Evolutionary conservation across 129 eudicot species (phyloP).

Genomic region (Solidago caesia): DNA sequence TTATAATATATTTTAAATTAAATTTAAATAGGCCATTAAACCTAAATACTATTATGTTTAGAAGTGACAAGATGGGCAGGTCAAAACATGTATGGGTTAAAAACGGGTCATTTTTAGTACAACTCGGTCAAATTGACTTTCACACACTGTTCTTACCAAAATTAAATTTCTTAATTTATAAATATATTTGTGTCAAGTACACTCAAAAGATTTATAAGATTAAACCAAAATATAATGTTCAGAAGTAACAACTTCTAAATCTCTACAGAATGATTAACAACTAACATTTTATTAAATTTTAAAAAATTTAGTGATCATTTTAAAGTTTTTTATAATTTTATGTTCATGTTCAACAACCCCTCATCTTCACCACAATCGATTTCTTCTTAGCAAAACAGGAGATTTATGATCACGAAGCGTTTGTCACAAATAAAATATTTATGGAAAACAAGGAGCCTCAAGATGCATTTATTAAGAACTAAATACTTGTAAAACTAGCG

Average conservation of each 20-base stretch:
- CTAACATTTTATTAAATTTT: too few species aligned
- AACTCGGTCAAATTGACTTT: background rate
- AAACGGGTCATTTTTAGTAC: background rate
- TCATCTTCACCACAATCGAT: background rate
- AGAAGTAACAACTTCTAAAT: too few species aligned
- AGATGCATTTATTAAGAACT: background rate
- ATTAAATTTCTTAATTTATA: background rate
- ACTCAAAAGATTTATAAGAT: background rate
- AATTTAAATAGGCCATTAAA: background rate
- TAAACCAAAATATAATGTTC: too few species aligned
- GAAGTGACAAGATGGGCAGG: background rate
- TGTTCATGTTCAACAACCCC: too few species aligned
- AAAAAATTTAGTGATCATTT: background rate
- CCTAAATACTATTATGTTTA: background rate
- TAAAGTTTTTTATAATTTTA: background rate
- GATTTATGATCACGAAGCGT: too few species aligned
- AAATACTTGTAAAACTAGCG: background rate
- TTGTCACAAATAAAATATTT: background rate
- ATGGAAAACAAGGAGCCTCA: too few species aligned
- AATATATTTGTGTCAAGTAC: background rate
- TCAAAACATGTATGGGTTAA: background rate
- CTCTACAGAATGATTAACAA: too few species aligned
- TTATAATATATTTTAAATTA: background rate
- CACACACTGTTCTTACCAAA: background rate
- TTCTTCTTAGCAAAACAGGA: background rate